Evolutionary conservation across 495 filamentous ascomycete species (phyloP).

Genomic region (Tuber magnatum): DNA sequence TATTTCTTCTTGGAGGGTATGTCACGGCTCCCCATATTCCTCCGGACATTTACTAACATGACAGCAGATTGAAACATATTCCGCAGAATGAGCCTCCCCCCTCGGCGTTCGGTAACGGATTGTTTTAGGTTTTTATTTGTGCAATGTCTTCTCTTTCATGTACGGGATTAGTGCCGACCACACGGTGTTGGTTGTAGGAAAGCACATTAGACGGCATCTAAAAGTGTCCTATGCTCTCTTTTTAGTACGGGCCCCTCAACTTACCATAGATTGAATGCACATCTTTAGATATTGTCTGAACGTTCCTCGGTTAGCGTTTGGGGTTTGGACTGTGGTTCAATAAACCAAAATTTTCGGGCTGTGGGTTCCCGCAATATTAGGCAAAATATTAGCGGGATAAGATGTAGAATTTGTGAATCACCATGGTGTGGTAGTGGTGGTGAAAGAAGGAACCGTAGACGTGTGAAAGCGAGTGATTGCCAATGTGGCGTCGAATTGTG

Average conservation of each 20-base stretch:
- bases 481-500: neutral
- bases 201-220: neutral
- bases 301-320: neutral
- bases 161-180: neutral
- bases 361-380: neutral
- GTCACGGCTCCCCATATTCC: slow-evolving; percentile 5
- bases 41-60: neutral
- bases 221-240: neutral
- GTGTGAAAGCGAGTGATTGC: neutral
- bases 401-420: too few relatives aligned
- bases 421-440: neutral
- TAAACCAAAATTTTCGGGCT: neutral
- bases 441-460: neutral
- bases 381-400: neutral
- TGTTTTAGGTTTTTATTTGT: neutral
- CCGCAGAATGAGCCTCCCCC: neutral
- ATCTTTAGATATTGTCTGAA: neutral
- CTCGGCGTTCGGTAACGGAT: neutral
- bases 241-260: neutral
- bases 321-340: neutral
- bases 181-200: neutral
- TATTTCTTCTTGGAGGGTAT: slow-evolving; percentile 96
- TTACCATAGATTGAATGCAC: slow-evolving; percentile 1
- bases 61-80: neutral
- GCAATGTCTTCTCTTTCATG: neutral